phyloP scores from a whole-genome alignment of 768 basidiomycete species.

The Sarcodon sp. region DNA sequence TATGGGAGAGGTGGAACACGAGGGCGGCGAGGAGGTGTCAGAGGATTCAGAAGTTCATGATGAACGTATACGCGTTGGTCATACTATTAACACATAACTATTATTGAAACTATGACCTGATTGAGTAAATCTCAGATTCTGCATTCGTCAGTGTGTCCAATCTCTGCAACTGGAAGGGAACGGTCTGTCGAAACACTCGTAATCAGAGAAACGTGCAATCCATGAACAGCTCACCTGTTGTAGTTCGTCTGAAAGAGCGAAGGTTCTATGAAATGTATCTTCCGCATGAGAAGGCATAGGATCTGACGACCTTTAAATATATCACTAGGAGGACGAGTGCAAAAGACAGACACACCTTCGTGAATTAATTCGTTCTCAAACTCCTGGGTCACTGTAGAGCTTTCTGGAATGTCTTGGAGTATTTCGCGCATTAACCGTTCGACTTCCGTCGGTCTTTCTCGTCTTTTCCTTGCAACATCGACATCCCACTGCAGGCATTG shows the following conservation, averaged over 20 bases:
- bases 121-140: constrained; percentile 33
- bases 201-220: background rate
- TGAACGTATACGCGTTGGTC: background rate
- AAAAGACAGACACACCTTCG: too few species aligned
- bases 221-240: constrained; percentile 29
- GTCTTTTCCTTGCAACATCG: constrained; percentile 54
- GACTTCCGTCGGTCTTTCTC: constrained; percentile 44
- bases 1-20: constrained; percentile 19
- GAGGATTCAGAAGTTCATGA: constrained; percentile 38
- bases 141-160: constrained; percentile 31
- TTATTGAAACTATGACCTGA: constrained; percentile 23
- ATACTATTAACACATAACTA: constrained; percentile 2
- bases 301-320: too few species aligned
- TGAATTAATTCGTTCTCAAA: too few species aligned
- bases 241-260: constrained; percentile 32
- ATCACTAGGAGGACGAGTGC: too few species aligned
- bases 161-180: constrained; percentile 38
- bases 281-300: constrained; percentile 2
- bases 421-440: constrained; percentile 26
- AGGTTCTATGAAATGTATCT: constrained; percentile 19
- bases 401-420: constrained; percentile 5
- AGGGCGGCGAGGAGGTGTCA: constrained; percentile 17
- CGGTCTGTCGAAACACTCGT: constrained; percentile 21
- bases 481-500: constrained; percentile 67
- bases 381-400: too few species aligned